Evolutionary conservation across 2,329 filamentous ascomycete species (phyloP), one percentile per base, ranked within the genome.

Genomic region (Elsinoe necatrix): DNA sequence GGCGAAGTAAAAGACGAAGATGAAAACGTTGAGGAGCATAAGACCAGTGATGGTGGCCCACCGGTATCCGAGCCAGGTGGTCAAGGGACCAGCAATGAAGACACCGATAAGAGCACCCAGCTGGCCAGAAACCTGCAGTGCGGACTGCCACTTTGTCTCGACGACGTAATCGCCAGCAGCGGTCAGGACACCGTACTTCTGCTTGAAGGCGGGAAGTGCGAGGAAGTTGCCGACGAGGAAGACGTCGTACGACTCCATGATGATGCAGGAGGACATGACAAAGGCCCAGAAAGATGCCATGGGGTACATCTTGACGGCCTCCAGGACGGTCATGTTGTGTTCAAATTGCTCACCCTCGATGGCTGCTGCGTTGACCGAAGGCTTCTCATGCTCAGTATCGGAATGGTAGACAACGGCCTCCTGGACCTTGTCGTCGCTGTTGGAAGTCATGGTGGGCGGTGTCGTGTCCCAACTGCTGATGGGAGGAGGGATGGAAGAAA

Each of bases 211-310:
- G 20, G 68, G 55, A 6, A 77, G 72, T 57, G 80, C 80, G 41
- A 83, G 68, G 67, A 84, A 84, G 58, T 79, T 77, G 50, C 77
- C 77, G 64, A 79, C 81, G 20, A 84, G 70, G 72, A 84, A 83
- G 60, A 84, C 77, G 66, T 75, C 75, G 73, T 82, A 84, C 3
- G 80, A 78, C 66, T 84, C 81, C 81, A 84, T 84, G 62, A 82
- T 80, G 69, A 81, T 80, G 20, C 75, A 79, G 70, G 66, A 79
- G 48, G 75, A 80, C 67, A 81, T 76, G 66, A 79, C 66, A 57
- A 80, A 79, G 4, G 77, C 78, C 78, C 78, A 80, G 60, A 74
- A 73, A 14, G 72, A 73, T 61, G 78, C 78, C 69, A 75, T 74
- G 14, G 78, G 78, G 65, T 80, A 78, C 11, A 71, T 72, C 65